Base-by-base conservation (phyloP, 1,284 basidiomycete genomes). In the Boletus holoroseus region DNA sequence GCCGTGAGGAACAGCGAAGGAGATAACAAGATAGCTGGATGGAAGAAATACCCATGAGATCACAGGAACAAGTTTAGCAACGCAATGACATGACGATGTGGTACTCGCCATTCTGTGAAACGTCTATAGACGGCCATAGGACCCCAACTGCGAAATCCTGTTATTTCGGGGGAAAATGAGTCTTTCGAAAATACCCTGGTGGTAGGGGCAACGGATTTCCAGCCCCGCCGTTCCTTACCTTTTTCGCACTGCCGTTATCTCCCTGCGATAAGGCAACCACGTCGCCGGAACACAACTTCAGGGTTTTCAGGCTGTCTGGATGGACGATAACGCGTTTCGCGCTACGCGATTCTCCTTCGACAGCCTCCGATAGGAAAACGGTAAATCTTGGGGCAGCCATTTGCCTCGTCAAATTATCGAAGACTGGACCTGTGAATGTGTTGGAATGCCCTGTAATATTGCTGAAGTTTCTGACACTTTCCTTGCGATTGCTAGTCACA, bases 281-380 rank as follows among this genome's bases (percentile, higher is more conserved):
- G 65, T 91, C 88, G 13, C 87, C 87, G 27, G 88, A 84, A 48
- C 73, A 78, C 8, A 87, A 61, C 68, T 81, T 88, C 28, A 76
- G 66, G 26, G 73, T 63, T 62, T 84, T 88, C 42, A 91, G 67
- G 39, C 76, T 62, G 47, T 88, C 86, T 42, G 77, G 71, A 58
- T 84, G 82, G 60, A 91, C 66, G 59, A 83, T 69, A 63, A 92
- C 68, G 55, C 87, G 84, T 61, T 80, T 76, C 30, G 73, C 73
- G 47, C 78, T 74, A 59, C 82, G 82, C 58, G 72, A 72, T 50
- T 68, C 64, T 26, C 68, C 61, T 43, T 76, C 76, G 49, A 62
- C 59, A 31, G 59, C 53, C 40, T 73, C 71, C 37, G 70, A 60
- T 32, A 73, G 44, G 45, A 69, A 66, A 40, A 77, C 71, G 20